Base-by-base conservation (phyloP, 78 protist species). In the Dictyostelium purpureum region DNA sequence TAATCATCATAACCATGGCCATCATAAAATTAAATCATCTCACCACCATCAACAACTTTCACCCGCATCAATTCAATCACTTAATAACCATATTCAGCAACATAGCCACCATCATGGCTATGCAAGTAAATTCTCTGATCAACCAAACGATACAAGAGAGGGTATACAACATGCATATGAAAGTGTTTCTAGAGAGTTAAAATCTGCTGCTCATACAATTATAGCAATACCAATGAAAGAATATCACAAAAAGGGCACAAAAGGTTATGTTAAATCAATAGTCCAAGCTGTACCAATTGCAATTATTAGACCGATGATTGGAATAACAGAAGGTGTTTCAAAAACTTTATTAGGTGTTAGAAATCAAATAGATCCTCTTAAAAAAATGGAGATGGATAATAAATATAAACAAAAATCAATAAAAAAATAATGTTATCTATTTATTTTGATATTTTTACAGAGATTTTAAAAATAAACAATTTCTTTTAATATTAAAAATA, bases 141-240 rank as follows among this genome's bases (percentile, higher is more conserved):
- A 88, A 78, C 94, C 94, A 40, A 42, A 18, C 9, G 78, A 67
- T 14, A 78, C 80, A 0, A 79, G 49, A 71, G 94, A 88, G 24
- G 94, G 94, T 45, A 78, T 88, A 11, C 94, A 78, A 56, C 89
- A 88, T 52, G 87, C 87, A 38, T 88, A 88, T 77, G 89, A 78
- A 54, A 65, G 79, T 31, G 87, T 88, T 10, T 79, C 94, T 4
- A 52, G 94, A 42, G 94, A 78, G 40, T 52, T 77, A 18, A 88
- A 77, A 77, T 77, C 79, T 18, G 75, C 94, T 0, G 94, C 81
- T 0, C 89, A 77, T 40, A 88, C 94, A 3, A 88, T 88, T 51
- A 79, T 88, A 35, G 94, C 94, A 6, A 57, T 88, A 10, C 94
- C 94, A 67, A 77, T 88, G 89, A 65, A 78, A 49, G 94, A 88